phyloP scores from a whole-genome alignment of 2,329 filamentous ascomycete species.

The Neonectria hederae region DNA sequence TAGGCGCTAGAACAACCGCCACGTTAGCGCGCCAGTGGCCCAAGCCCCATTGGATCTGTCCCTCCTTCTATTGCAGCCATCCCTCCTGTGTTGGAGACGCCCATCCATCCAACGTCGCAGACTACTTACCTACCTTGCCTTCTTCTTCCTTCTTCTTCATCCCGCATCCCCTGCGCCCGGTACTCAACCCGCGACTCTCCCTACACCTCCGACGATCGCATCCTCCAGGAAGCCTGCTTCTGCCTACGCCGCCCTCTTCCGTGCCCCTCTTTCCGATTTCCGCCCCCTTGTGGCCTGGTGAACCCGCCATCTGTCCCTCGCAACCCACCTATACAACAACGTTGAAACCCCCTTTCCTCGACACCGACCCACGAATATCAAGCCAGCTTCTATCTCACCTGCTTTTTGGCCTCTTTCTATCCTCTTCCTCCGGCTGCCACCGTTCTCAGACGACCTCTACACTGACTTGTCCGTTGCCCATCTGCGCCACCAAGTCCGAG shows the following conservation, averaged over 20 bases:
- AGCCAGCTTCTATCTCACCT: constrained; percentile 2
- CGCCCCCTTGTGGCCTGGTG: constrained; percentile 27
- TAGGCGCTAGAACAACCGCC: constrained; percentile 38
- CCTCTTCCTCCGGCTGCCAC: background rate
- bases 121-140: background rate
- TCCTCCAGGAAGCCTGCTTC: background rate
- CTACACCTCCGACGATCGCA: background rate
- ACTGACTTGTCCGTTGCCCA: background rate
- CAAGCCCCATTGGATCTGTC: constrained; percentile 23
- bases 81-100: constrained; percentile 7
- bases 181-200: background rate
- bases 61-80: constrained; percentile 27
- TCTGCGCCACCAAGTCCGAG: background rate
- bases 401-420: background rate
- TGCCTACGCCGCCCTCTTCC: constrained; percentile 3
- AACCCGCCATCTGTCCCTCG: constrained; percentile 12
- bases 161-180: background rate
- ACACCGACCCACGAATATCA: constrained; percentile 11
- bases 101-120: constrained; percentile 22
- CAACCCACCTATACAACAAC: constrained; percentile 9
- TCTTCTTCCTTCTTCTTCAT: constrained; percentile 12
- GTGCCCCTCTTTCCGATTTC: constrained; percentile 13
- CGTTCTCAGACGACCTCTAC: background rate
- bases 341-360: constrained; percentile 17
- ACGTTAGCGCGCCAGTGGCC: constrained; percentile 33